A percentile compares a stretch with the other conserved stretches of the same genome.
phyloP scores from a whole-genome alignment of 2,329 filamentous ascomycete genomes.

The Aspergillus tamarii region DNA sequence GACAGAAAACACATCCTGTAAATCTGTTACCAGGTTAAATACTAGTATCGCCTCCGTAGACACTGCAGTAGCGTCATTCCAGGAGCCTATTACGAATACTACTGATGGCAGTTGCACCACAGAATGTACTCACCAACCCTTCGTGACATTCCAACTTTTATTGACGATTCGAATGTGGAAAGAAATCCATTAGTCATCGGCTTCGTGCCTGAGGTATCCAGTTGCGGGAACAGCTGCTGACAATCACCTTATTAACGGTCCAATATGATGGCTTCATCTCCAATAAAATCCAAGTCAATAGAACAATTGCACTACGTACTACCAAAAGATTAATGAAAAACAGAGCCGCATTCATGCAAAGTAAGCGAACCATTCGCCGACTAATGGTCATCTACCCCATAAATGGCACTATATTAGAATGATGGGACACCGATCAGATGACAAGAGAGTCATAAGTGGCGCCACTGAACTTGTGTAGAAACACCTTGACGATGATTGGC shows the following conservation, averaged over 20 bases:
- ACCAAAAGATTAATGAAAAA: not conserved
- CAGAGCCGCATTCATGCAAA: not conserved
- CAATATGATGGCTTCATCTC: not conserved
- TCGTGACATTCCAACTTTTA: not conserved
- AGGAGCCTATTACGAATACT: not conserved
- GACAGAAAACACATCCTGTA: not conserved
- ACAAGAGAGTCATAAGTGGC: constrained; percentile 24
- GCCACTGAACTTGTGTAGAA: constrained; percentile 41
- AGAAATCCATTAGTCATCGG: not conserved
- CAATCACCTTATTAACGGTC: not conserved
- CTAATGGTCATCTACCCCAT: not conserved
- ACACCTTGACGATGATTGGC: constrained; percentile 44
- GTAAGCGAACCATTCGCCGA: too few species aligned
- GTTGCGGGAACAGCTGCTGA: not conserved
- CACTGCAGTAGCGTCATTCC: not conserved
- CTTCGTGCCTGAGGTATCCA: not conserved
- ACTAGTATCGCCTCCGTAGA: too few species aligned
- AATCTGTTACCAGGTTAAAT: too few species aligned
- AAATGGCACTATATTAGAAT: not conserved
- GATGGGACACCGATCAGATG: constrained; percentile 6
- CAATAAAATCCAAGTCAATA: not conserved
- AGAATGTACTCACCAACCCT: not conserved
- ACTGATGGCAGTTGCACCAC: not conserved
- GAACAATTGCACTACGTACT: not conserved
- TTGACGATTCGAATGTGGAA: not conserved